Evolutionary conservation across 805 yeast genomes (phyloP).

Genomic region (Barnettozyma vustinii): DNA sequence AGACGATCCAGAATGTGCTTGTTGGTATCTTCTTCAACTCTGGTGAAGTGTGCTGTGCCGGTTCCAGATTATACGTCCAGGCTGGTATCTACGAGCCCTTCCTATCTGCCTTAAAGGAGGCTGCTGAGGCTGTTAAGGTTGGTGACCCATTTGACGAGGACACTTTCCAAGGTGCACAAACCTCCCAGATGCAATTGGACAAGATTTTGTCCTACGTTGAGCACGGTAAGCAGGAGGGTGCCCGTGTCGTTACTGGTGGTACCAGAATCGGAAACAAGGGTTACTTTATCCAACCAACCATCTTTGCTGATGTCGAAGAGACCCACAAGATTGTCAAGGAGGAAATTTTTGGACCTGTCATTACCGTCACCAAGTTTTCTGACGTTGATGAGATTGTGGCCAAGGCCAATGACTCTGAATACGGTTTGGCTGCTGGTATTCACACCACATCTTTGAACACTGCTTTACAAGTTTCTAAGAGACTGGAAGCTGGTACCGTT

Average conservation of each 20-base stretch:
- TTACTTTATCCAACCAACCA: conserved; percentile 11
- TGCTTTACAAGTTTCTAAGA: conserved; percentile 10
- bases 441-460: conserved; percentile 12
- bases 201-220: conserved; percentile 10
- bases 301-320: conserved; percentile 13
- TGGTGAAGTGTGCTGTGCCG: conserved; percentile 14
- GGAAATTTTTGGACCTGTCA: conserved; percentile 13
- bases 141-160: conserved; percentile 13
- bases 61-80: conserved; percentile 13
- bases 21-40: conserved; percentile 13
- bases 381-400: conserved; percentile 9
- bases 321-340: conserved; percentile 12
- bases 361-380: conserved; percentile 10
- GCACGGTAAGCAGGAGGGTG: conserved; percentile 13
- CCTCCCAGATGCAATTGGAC: conserved; percentile 11
- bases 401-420: conserved; percentile 10
- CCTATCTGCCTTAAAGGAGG: conserved; percentile 8
- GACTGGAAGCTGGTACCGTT: conserved; percentile 13
- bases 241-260: conserved; percentile 14
- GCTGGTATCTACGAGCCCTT: conserved; percentile 9
- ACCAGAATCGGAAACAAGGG: conserved; percentile 11
- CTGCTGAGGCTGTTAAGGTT: conserved; percentile 12
- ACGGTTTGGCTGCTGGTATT: conserved; percentile 14
- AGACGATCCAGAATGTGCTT: conserved; percentile 11
- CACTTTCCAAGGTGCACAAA: conserved; percentile 15